Evolutionary conservation across 192 early-diverging fungal genomes (phyloP), one percentile per base, ranked within the genome.

Genomic region (Umbelopsis sp.): DNA sequence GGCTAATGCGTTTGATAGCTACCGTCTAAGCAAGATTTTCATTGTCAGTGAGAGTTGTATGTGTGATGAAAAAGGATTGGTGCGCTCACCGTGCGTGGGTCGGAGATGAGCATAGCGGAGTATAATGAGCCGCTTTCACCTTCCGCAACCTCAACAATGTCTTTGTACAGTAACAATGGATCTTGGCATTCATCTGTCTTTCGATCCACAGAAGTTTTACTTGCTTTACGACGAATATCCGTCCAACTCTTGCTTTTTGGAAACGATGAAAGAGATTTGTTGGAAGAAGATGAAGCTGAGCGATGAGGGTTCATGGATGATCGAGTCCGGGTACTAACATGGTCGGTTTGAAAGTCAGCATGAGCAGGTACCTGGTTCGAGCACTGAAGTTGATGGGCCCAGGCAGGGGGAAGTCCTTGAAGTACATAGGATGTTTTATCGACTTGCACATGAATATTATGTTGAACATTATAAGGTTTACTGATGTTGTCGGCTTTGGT

Each of bases 61-160:
- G n/a, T 20, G 17, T 17, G 34, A 62, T 20, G 31, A 34, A 29
- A 62, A 62, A 32, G 56, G 56, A 62, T 62, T 62, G 56, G 56
- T 62, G 56, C 31, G 34, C 56, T 62, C 56, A 62, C 56, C 31
- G 56, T 62, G 26, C 56, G 32, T 34, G 56, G 56, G 16, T 22
- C 56, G 56, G 56, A 62, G 56, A 84, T 83, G 53, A 89, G 85
- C 65, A 86, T 85, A 12, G 94, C 93, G 0, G 91, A 91, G 74
- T 85, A 94, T 52, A 96, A 91, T 25, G 89, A 86, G n/a, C 93
- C 94, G 54, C 92, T 95, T 34, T 93, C 94, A 17, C 94, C 94
- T 81, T 96, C 92, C 4, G 93, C 93, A 78, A 96, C 94, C 84
- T 92, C 90, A 72, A 91, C 85, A 68, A 94, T 83, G 79, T 96